Conservation (phyloP, 768 basidiomycete genomes). For the Serendipita vermifera region DNA sequence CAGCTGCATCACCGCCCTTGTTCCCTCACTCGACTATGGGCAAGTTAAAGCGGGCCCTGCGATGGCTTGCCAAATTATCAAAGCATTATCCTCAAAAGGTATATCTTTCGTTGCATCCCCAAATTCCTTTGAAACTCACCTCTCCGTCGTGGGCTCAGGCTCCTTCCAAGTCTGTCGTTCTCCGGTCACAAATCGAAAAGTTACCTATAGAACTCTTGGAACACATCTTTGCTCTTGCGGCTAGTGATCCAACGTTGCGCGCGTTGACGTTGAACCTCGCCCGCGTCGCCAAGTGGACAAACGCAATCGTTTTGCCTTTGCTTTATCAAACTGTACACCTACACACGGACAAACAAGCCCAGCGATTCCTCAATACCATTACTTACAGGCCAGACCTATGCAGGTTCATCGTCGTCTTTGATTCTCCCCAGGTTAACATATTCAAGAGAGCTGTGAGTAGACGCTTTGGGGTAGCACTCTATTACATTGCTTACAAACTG, state of each 20-base stretch:
- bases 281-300: neutral
- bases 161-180: neutral
- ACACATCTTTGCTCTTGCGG: neutral
- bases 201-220: conserved; percentile 1
- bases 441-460: conserved; percentile 2
- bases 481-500: too few relatives aligned
- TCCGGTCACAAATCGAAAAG: neutral
- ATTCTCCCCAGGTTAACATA: neutral
- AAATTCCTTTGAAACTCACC: too few relatives aligned
- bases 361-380: neutral
- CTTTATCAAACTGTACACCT: neutral
- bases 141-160: neutral
- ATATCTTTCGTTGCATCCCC: neutral
- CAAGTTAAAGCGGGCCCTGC: neutral
- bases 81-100: neutral
- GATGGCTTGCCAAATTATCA: conserved; percentile 2
- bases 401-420: neutral
- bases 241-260: neutral
- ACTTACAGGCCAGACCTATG: neutral
- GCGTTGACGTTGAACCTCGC: neutral
- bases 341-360: conserved; percentile 1
- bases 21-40: too few relatives aligned
- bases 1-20: too few relatives aligned
- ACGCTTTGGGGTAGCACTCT: too few relatives aligned
- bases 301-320: neutral